These are phyloP conservation scores for Colletotrichum euphorbiae DNA, from an alignment of 2,329 filamentous ascomycete species.

Conservation along the genomic window DNA sequence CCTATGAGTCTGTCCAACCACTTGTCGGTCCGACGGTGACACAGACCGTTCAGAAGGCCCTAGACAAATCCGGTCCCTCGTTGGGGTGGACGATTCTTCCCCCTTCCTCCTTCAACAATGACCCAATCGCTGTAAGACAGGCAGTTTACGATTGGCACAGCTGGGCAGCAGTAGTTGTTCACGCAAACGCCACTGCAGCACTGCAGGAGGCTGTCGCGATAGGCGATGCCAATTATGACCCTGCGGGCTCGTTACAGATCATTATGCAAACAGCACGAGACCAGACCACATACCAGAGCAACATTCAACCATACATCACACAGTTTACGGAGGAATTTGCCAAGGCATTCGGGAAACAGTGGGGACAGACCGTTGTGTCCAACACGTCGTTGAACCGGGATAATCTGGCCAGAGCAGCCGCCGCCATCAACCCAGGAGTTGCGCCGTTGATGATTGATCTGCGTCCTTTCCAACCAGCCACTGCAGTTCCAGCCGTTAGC, in stretches of 20 bases:
- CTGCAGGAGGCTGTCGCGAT: conserved; percentile 64
- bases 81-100: conserved; percentile 63
- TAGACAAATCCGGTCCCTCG: conserved; percentile 51
- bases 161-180: conserved; percentile 72
- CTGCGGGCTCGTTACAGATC: conserved; percentile 67
- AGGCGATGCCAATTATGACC: conserved; percentile 70
- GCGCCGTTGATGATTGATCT: conserved; percentile 59
- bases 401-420: conserved; percentile 44
- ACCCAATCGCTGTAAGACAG: conserved; percentile 66
- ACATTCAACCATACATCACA: conserved; percentile 64
- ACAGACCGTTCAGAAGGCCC: conserved; percentile 56
- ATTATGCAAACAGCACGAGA: conserved; percentile 68
- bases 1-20: conserved; percentile 60
- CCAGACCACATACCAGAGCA: conserved; percentile 63
- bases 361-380: conserved; percentile 54
- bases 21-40: conserved; percentile 68
- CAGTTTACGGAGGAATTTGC: conserved; percentile 59
- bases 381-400: conserved; percentile 52
- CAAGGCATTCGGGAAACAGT: conserved; percentile 59
- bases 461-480: conserved; percentile 67
- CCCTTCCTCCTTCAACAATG: conserved; percentile 64
- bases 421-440: conserved; percentile 49
- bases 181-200: conserved; percentile 70
- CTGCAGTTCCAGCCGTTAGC: conserved; percentile 66
- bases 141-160: conserved; percentile 69